phyloP scores from a whole-genome alignment of 768 basidiomycete species.

The Podaxis pistillaris region DNA sequence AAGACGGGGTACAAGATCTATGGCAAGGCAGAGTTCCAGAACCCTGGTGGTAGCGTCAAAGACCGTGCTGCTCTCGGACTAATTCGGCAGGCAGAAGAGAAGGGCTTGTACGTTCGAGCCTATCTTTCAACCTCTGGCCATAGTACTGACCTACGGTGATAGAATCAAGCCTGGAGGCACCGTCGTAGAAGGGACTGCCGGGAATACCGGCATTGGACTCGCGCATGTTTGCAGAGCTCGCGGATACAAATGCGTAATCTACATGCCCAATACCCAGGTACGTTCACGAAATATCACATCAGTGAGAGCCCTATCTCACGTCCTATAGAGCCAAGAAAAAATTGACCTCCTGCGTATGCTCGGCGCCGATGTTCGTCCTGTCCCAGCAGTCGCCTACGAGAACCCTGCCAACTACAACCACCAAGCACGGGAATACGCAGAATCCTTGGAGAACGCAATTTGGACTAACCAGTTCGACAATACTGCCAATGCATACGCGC shows the following conservation, averaged over 20 bases:
- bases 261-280: slow-evolving; percentile 95
- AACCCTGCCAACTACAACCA: slow-evolving; percentile 98
- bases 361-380: slow-evolving; percentile 94
- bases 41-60: slow-evolving; percentile 97
- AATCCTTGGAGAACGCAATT: slow-evolving; percentile 70
- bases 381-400: slow-evolving; percentile 95
- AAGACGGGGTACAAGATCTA: slow-evolving; percentile 80
- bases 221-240: slow-evolving; percentile 91
- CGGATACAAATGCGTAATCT: slow-evolving; percentile 98
- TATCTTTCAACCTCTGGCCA: background rate
- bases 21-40: slow-evolving; percentile 98
- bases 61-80: slow-evolving; percentile 94
- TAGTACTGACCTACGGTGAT: background rate
- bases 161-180: slow-evolving; percentile 93
- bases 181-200: slow-evolving; percentile 96
- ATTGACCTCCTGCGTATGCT: slow-evolving; percentile 97
- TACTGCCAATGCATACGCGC: slow-evolving; percentile 83
- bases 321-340: slow-evolving; percentile 92
- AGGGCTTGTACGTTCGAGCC: slow-evolving; percentile 59
- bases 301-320: background rate
- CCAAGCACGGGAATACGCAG: slow-evolving; percentile 88
- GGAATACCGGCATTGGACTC: slow-evolving; percentile 96
- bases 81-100: slow-evolving; percentile 80
- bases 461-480: slow-evolving; percentile 99
- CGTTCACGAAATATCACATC: slow-evolving; percentile 8